phyloP scores from a whole-genome alignment of 768 basidiomycete species.

The Suillus occidentalis region DNA sequence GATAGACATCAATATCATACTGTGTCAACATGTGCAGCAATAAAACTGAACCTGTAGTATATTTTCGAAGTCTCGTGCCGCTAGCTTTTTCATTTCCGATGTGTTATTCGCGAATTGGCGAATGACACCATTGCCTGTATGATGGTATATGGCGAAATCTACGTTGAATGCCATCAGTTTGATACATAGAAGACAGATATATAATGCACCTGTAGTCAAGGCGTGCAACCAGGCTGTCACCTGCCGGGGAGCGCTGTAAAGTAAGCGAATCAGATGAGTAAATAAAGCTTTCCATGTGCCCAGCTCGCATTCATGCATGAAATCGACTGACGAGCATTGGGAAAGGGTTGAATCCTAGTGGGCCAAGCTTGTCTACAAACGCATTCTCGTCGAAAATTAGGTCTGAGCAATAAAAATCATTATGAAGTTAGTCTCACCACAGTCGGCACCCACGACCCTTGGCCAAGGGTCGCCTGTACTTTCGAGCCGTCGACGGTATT shows the following conservation, averaged over 20 bases:
- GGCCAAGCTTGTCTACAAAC: slow-evolving; percentile 2
- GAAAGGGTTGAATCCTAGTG: slow-evolving; percentile 23
- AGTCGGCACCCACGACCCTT: too few species aligned
- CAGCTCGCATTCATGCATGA: slow-evolving; percentile 41
- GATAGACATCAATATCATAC: too few species aligned
- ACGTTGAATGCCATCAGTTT: not conserved
- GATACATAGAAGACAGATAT: not conserved
- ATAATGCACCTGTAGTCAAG: slow-evolving; percentile 25
- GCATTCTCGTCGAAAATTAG: too few species aligned
- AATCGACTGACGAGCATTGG: slow-evolving; percentile 30
- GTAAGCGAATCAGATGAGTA: slow-evolving; percentile 34
- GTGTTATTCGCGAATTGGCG: slow-evolving; percentile 18
- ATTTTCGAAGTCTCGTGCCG: slow-evolving; percentile 26
- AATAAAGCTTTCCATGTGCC: slow-evolving; percentile 39
- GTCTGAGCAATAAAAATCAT: too few species aligned
- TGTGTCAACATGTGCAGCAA: too few species aligned
- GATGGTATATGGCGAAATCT: slow-evolving; percentile 18
- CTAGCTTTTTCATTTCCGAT: slow-evolving; percentile 24
- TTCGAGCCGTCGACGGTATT: too few species aligned
- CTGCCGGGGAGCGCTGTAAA: slow-evolving; percentile 15
- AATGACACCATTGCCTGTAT: slow-evolving; percentile 22
- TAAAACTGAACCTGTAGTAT: slow-evolving; percentile 22
- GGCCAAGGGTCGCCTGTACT: too few species aligned
- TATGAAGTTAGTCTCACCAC: too few species aligned
- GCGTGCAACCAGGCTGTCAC: slow-evolving; percentile 10